Conservation (phyloP, 768 basidiomycete genomes). For the Glaciozyma martinii region DNA sequence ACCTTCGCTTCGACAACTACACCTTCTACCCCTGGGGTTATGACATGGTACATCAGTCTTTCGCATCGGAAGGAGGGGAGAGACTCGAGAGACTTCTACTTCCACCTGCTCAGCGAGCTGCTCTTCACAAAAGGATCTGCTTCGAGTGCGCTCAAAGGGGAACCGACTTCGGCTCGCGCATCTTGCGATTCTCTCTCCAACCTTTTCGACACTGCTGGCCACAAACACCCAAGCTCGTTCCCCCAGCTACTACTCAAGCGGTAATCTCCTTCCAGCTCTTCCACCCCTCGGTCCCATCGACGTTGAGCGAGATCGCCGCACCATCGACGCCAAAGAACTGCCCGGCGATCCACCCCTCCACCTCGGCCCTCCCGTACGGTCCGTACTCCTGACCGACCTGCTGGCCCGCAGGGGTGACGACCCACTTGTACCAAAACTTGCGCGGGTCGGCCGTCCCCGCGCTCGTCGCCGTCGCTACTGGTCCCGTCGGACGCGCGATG, state of each 20-base stretch:
- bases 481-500: constrained; percentile 8
- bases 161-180: too few relatives aligned
- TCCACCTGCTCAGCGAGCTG: too few relatives aligned
- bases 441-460: background rate
- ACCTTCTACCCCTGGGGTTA: too few relatives aligned
- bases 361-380: constrained; percentile 69
- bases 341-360: constrained; percentile 69
- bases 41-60: too few relatives aligned
- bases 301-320: constrained; percentile 67
- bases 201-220: too few relatives aligned
- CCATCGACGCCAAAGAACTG: constrained; percentile 69
- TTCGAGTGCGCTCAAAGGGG: too few relatives aligned
- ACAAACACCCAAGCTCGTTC: too few relatives aligned
- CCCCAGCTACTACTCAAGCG: background rate
- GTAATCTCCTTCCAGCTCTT: constrained; percentile 14
- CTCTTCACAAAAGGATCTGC: too few relatives aligned
- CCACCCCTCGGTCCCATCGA: constrained; percentile 42
- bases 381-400: constrained; percentile 54
- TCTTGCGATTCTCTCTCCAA: too few relatives aligned
- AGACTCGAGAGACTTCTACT: too few relatives aligned
- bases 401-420: constrained; percentile 42
- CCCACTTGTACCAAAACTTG: constrained; percentile 70
- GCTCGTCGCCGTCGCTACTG: background rate
- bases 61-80: too few relatives aligned
- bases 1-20: too few relatives aligned